Conservation (phyloP, 192 early-diverging fungal genomes). For the Entophlyctis luteolus region DNA sequence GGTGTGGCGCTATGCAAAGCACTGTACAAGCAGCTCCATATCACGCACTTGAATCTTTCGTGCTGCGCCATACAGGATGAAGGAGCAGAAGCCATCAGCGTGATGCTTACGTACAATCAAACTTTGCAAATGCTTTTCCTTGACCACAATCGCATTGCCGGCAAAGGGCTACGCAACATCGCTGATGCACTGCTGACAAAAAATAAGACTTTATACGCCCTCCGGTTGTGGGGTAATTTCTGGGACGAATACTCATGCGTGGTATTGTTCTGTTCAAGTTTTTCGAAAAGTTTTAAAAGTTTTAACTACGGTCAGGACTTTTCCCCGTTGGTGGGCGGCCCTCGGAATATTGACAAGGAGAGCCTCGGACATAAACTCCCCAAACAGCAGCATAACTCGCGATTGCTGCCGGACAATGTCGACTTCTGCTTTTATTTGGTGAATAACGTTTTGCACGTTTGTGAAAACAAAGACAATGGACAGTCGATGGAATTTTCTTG, state of each 20-base stretch:
- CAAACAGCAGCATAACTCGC: not conserved
- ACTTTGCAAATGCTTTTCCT: slow-evolving; percentile 36
- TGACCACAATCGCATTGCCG: slow-evolving; percentile 47
- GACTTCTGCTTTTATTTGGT: slow-evolving; percentile 45
- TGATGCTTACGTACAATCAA: slow-evolving; percentile 41
- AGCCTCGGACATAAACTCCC: not conserved
- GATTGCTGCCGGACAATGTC: slow-evolving; percentile 28
- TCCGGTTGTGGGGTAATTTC: slow-evolving; percentile 47
- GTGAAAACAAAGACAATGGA: slow-evolving; percentile 12
- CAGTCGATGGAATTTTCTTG: not conserved
- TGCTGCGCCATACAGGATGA: slow-evolving; percentile 49
- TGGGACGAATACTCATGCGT: slow-evolving; percentile 43
- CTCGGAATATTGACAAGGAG: slow-evolving; percentile 1
- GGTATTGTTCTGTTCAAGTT: slow-evolving; percentile 16
- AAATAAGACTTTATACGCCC: slow-evolving; percentile 26
- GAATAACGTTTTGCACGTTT: slow-evolving; percentile 40
- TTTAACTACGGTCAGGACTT: slow-evolving; percentile 27
- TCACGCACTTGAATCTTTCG: slow-evolving; percentile 39
- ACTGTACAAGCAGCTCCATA: slow-evolving; percentile 34
- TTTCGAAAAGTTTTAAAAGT: not conserved
- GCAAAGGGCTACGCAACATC: slow-evolving; percentile 36
- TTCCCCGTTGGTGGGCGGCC: slow-evolving; percentile 38
- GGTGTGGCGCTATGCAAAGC: slow-evolving; percentile 41
- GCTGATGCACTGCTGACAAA: slow-evolving; percentile 24
- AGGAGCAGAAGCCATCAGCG: slow-evolving; percentile 43